Conservation (phyloP, 2,329 filamentous ascomycete genomes). For the Sporothrix pseudoabietina region DNA sequence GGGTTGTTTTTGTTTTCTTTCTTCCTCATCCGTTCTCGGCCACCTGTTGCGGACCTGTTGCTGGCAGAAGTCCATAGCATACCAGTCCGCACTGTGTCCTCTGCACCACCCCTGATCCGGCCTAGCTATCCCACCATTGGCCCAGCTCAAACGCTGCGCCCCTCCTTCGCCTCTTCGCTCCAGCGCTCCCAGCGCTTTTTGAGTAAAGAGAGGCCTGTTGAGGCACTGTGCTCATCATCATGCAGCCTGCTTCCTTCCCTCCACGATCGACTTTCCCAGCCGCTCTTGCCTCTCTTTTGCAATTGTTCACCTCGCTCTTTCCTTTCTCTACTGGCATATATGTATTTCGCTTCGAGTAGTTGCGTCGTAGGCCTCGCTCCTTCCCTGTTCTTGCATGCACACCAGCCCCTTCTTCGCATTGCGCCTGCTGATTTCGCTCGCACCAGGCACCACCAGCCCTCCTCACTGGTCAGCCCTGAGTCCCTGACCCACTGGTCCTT, state of each 20-base stretch:
- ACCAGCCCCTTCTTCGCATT: constrained; percentile 5
- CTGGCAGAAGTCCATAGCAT: background rate
- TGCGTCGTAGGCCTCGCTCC: background rate
- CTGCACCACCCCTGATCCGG: constrained; percentile 24
- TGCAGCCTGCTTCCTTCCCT: constrained; percentile 16
- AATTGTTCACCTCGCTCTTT: background rate
- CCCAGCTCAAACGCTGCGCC: constrained; percentile 26
- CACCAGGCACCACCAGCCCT: background rate
- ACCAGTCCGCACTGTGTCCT: constrained; percentile 7
- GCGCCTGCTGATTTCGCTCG: background rate
- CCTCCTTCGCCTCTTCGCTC: constrained; percentile 20
- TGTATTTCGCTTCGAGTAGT: background rate
- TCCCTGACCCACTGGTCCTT: background rate
- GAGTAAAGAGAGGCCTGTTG: background rate
- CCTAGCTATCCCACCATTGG: constrained; percentile 19
- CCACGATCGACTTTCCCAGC: constrained; percentile 14
- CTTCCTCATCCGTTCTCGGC: constrained; percentile 25
- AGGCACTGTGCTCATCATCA: constrained; percentile 28
- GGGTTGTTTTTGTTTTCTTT: constrained; percentile 28
- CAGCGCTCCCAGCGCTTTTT: background rate
- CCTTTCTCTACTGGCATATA: background rate
- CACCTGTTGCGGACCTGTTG: background rate
- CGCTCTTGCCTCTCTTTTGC: background rate
- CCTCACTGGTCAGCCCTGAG: constrained; percentile 8
- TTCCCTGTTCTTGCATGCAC: constrained; percentile 4